Base-by-base conservation (phyloP, 73 alveolate species). In the Tetrahymena malaccensis region DNA sequence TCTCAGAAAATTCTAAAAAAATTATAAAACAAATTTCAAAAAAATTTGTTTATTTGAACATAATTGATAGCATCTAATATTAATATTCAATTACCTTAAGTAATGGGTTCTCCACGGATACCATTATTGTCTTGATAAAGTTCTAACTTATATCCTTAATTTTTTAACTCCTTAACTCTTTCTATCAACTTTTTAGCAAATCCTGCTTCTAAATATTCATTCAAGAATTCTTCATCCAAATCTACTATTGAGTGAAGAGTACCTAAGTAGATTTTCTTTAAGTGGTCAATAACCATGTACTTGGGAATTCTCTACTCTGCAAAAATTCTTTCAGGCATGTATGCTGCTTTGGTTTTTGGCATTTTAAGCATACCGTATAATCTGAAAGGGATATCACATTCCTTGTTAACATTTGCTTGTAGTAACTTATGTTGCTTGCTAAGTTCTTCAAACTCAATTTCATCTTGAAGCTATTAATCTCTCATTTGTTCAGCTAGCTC, bases 111-210 rank as follows among this genome's bases (percentile, higher is more conserved):
- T 34, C 97, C 98, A 34, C 94, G 85, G 34, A 94, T 96, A 27
- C 97, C 97, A 84, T 95, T 94, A 93, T 94, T 83, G 85, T 97
- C 98, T 94, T 97, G 97, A 34, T 94, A 96, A 50, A 97, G 96
- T 11, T 93, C 31, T 38, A 97, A 35, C 35, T 31, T 22, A 40
- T 93, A 58, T 43, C 94, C 96, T 21, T 89, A 35, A 19, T 58
- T 43, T 43, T 83, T 55, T 15, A 97, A 84, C 44, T 96, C 50
- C 38, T 96, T 93, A 22, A 97, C 44, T 55, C 97, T 94, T 85
- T 96, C 95, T 43, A 93, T 93, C 33, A 97, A 94, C 94, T 97
- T 97, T 27, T 95, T 93, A 57, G 44, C 93, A 44, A 97, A 97
- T 3, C 58, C 58, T 38, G 96, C 97, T 34, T 97, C 98, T 31